Conservation (phyloP, 257 asterid genomes). For the Euphrasia confusa region DNA sequence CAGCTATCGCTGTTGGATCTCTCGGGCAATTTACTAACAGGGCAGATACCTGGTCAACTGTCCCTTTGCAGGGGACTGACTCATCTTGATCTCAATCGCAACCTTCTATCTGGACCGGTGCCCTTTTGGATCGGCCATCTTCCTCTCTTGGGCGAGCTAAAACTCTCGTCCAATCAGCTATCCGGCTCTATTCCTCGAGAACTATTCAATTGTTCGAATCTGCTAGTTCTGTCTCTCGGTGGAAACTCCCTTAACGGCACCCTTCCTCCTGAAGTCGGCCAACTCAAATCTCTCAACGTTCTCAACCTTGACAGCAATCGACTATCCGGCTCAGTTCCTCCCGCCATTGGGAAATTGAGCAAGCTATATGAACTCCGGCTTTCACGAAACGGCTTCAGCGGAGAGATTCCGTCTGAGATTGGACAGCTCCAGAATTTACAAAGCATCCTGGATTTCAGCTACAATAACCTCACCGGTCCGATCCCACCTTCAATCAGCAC, state of each 20-base stretch:
- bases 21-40: slow-evolving; percentile 63
- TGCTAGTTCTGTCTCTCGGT: slow-evolving; percentile 51
- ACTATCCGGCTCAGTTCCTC: slow-evolving; percentile 67
- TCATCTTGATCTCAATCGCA: slow-evolving; percentile 76
- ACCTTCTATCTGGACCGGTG: slow-evolving; percentile 58
- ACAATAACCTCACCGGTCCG: slow-evolving; percentile 59
- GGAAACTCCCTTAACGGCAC: slow-evolving; percentile 61
- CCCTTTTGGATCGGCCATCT: slow-evolving; percentile 81
- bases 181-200: slow-evolving; percentile 59
- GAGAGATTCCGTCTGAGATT: slow-evolving; percentile 63
- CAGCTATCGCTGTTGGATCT: slow-evolving; percentile 64
- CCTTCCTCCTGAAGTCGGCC: slow-evolving; percentile 58
- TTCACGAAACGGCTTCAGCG: slow-evolving; percentile 60
- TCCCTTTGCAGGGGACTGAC: slow-evolving; percentile 60
- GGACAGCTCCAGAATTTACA: slow-evolving; percentile 77
- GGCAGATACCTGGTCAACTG: slow-evolving; percentile 62
- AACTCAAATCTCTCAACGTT: slow-evolving; percentile 64
- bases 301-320: slow-evolving; percentile 61
- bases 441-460: slow-evolving; percentile 68
- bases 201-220: slow-evolving; percentile 62
- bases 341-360: slow-evolving; percentile 54
- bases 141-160: slow-evolving; percentile 75
- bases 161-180: slow-evolving; percentile 59
- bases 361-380: slow-evolving; percentile 70
- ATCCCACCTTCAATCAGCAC: slow-evolving; percentile 57